These are phyloP conservation scores for Sporodiniella umbellata DNA, from an alignment of 371 early-diverging fungal genomes.

Conservation along the genomic window DNA sequence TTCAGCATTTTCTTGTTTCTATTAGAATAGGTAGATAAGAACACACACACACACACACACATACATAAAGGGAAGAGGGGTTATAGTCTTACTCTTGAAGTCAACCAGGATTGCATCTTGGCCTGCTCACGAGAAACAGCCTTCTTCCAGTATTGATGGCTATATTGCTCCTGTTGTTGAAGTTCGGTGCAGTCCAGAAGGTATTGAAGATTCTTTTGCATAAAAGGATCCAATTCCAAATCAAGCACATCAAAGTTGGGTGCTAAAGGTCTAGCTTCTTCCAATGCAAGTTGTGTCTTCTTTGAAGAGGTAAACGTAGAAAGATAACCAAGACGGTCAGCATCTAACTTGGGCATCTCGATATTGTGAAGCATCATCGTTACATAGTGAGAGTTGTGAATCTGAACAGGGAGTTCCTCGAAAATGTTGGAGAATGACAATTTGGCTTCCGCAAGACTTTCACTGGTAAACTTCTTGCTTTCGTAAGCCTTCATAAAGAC, in stretches of 20 bases:
- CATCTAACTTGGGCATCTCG: conserved; percentile 52
- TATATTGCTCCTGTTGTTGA: conserved; percentile 87
- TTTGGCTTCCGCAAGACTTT: conserved; percentile 70
- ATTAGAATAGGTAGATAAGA: conserved; percentile 9
- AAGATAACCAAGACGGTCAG: conserved; percentile 41
- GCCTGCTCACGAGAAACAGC: conserved; percentile 84
- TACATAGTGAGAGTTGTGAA: conserved; percentile 82
- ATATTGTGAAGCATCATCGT: conserved; percentile 81
- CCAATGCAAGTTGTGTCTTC: conserved; percentile 34
- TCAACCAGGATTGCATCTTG: conserved; percentile 61
- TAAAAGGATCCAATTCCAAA: conserved; percentile 73
- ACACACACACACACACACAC: too few relatives aligned
- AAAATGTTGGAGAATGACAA: conserved; percentile 84
- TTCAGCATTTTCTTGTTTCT: conserved; percentile 78
- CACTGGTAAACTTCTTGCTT: conserved; percentile 84
- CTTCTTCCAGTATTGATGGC: conserved; percentile 93
- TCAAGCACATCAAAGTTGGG: conserved; percentile 86
- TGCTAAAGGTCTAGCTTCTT: conserved; percentile 57
- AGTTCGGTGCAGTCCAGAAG: conserved; percentile 88
- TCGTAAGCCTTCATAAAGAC: conserved; percentile 83
- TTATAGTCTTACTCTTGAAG: conserved; percentile 59
- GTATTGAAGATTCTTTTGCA: conserved; percentile 87
- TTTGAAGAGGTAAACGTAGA: conserved; percentile 43
- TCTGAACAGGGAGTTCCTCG: conserved; percentile 84
- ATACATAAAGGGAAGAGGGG: too few relatives aligned